phyloP scores from a whole-genome alignment of 2,329 filamentous ascomycete genomes.

The Cladophialophora chaetospira region DNA sequence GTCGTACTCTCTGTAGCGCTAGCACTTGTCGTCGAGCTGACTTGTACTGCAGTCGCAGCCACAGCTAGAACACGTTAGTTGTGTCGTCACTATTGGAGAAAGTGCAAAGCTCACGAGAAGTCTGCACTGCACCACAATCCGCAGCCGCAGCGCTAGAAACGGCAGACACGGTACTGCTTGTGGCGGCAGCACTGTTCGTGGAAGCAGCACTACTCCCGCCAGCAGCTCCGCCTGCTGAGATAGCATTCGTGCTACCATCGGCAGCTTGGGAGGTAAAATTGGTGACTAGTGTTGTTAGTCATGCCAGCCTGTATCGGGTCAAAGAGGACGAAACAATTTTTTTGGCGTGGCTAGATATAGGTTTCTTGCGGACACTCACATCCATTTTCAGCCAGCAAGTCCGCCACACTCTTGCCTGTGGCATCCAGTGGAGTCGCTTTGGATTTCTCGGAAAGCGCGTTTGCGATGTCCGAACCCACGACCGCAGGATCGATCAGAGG shows the following conservation, averaged over 20 bases:
- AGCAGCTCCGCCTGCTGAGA: conserved; percentile 37
- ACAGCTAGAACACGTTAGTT: neutral
- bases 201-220: conserved; percentile 2
- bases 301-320: too few relatives aligned
- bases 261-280: conserved; percentile 50
- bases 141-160: conserved; percentile 23
- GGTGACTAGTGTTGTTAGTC: too few relatives aligned
- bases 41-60: conserved; percentile 4
- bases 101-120: conserved; percentile 7
- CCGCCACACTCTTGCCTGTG: conserved; percentile 64
- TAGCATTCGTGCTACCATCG: conserved; percentile 34
- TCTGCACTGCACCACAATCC: conserved; percentile 2
- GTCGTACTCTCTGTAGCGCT: conserved; percentile 27
- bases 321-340: too few relatives aligned
- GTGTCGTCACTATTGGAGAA: neutral
- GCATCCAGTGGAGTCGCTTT: conserved; percentile 59
- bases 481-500: conserved; percentile 69
- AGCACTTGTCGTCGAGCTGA: conserved; percentile 11
- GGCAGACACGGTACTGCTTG: neutral
- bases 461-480: conserved; percentile 58
- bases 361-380: too few relatives aligned
- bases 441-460: conserved; percentile 60
- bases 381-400: conserved; percentile 63
- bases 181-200: conserved; percentile 19
- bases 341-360: too few relatives aligned